Evolutionary conservation across 2,329 filamentous ascomycete genomes (phyloP), one percentile per base, ranked within the genome.

Genomic region (Fusarium sp.): DNA sequence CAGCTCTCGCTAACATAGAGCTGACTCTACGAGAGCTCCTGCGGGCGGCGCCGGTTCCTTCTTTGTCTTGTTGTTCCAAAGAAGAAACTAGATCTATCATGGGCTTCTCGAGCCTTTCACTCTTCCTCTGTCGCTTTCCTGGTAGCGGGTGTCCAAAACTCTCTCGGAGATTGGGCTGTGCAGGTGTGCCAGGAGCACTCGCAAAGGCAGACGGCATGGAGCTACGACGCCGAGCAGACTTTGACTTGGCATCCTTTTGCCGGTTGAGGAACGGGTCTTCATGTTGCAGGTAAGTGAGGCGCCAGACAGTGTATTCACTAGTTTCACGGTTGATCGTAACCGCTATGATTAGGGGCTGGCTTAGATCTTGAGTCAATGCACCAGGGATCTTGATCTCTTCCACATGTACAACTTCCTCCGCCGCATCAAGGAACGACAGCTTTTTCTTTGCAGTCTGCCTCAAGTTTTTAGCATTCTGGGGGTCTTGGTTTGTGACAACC

Each of bases 1-100:
- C 95, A 32, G 93, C 92, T 74, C 95, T 87, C 18, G 94, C 94
- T 55, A 98, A 85, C 81, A 97, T 87, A 18, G 95, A 98, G 82
- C 96, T 99, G 27, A 98, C 92, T 53, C 96, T 89, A 45, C 96
- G 89, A 20, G 89, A 91, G 66, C 88, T 88, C 63, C 88, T 84
- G 54, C 88, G 82, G 1, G 85, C 85, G 14, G 84, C 83, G 18
- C 85, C 83, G n/a, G 79, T 77, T 13, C 82, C 84, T 58, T 86
- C 83, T 55, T 86, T 86, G 59, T 93, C 91, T 43, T 82, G 80
- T 51, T 92, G 87, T 58, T 92, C 92, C n/a, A 95, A 80, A 1
- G 91, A 88, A 4, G 91, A 86, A 5, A 90, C 91, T 45, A 93
- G 83, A 68, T 92, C 90, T 42, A 89, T 90, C 43, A 89, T 77